Conservation (phyloP, 768 basidiomycete genomes). For the Calocera viscosa region DNA sequence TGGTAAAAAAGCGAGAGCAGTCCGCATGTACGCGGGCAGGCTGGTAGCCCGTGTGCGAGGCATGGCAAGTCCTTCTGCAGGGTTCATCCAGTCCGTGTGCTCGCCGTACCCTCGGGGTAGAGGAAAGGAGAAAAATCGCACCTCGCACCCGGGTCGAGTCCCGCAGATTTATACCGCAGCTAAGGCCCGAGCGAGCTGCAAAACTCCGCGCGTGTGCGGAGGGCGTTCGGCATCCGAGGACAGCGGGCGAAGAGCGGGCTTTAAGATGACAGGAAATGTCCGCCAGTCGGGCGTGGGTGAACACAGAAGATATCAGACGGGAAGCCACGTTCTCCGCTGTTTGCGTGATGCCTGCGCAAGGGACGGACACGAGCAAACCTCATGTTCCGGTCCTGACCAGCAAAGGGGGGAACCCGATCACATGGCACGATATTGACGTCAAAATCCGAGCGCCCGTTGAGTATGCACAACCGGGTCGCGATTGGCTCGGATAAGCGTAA, state of each 20-base stretch:
- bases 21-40: constrained; percentile 4
- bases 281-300: background rate
- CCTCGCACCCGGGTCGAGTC: background rate
- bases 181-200: background rate
- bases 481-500: constrained; percentile 3
- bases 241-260: constrained; percentile 7
- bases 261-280: background rate
- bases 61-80: background rate
- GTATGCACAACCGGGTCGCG: background rate
- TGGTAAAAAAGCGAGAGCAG: constrained; percentile 1
- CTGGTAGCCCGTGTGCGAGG: constrained; percentile 7
- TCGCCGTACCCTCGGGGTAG: background rate
- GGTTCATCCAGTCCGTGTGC: background rate
- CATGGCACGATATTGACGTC: background rate
- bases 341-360: background rate
- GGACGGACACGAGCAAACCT: background rate
- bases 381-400: background rate
- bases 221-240: background rate
- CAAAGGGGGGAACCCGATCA: background rate
- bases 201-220: background rate
- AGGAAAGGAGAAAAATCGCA: background rate
- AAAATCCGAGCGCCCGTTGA: background rate
- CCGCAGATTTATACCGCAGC: constrained; percentile 2
- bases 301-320: background rate
- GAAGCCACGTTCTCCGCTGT: background rate